Conservation (phyloP, 2,329 filamentous ascomycete genomes). For the Ophiocordyceps unilateralis region DNA sequence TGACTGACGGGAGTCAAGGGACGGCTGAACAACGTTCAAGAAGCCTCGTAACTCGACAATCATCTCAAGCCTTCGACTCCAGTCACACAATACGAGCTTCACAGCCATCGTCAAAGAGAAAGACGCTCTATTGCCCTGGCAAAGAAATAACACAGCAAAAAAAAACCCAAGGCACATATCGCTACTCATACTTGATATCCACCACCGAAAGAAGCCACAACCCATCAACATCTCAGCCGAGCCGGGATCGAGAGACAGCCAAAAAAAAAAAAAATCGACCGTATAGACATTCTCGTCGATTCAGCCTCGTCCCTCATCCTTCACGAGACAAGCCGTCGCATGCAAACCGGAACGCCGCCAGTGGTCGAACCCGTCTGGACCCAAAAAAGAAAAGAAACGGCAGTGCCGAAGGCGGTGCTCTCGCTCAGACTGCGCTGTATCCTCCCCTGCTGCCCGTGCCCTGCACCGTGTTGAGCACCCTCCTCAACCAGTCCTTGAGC, state of each 20-base stretch:
- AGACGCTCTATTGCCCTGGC: no score
- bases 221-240: no score
- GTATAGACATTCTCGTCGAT: neutral
- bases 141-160: no score
- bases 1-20: no score
- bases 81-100: no score
- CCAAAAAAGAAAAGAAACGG: neutral
- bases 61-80: no score
- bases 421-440: slow-evolving; percentile 82
- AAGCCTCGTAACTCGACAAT: no score
- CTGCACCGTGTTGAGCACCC: slow-evolving; percentile 69
- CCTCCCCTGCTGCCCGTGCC: slow-evolving; percentile 72
- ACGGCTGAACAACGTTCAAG: no score
- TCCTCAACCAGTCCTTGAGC: slow-evolving; percentile 70
- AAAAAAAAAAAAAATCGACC: no score
- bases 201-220: neutral
- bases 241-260: no score
- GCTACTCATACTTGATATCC: neutral
- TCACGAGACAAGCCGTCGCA: neutral
- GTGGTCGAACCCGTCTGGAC: neutral
- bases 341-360: neutral
- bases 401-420: neutral
- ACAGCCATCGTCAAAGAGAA: no score
- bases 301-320: neutral
- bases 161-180: no score